Evolutionary conservation across 345 rosid genomes (phyloP).

Genomic region (Corchorus olitorius): DNA sequence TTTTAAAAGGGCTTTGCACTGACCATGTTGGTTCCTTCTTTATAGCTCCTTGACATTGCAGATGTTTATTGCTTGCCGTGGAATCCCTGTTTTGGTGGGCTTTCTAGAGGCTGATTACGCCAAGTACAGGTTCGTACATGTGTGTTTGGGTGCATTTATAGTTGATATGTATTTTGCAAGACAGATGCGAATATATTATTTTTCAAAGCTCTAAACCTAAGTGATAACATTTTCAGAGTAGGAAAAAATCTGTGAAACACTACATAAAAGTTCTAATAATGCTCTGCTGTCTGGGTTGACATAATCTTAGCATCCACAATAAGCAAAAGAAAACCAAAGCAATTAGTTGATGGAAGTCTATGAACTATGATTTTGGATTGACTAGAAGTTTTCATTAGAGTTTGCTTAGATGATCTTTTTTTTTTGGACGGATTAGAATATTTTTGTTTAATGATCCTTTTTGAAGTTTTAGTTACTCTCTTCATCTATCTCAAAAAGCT

Average conservation of each 20-base stretch:
- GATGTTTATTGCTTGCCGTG: slow-evolving; percentile 97
- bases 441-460: no score
- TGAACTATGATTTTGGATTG: no score
- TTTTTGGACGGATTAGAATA: no score
- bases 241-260: neutral
- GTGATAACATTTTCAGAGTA: neutral
- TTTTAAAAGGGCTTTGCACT: slow-evolving; percentile 25
- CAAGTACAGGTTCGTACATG: slow-evolving; percentile 67
- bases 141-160: neutral
- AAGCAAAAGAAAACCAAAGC: neutral
- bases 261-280: neutral
- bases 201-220: neutral
- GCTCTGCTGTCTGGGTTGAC: neutral
- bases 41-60: slow-evolving; percentile 94
- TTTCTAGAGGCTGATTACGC: slow-evolving; percentile 98
- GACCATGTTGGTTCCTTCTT: slow-evolving; percentile 33
- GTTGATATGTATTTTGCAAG: neutral
- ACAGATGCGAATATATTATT: neutral
- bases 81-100: slow-evolving; percentile 93
- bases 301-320: neutral
- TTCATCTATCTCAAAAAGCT: no score
- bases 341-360: neutral
- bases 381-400: no score
- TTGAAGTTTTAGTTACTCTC: no score
- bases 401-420: no score